Percentiles rank a stretch among this genome's conserved stretches.
phyloP scores from a whole-genome alignment of 2,329 filamentous ascomycete species.

The Teratosphaeria zuluensis region DNA sequence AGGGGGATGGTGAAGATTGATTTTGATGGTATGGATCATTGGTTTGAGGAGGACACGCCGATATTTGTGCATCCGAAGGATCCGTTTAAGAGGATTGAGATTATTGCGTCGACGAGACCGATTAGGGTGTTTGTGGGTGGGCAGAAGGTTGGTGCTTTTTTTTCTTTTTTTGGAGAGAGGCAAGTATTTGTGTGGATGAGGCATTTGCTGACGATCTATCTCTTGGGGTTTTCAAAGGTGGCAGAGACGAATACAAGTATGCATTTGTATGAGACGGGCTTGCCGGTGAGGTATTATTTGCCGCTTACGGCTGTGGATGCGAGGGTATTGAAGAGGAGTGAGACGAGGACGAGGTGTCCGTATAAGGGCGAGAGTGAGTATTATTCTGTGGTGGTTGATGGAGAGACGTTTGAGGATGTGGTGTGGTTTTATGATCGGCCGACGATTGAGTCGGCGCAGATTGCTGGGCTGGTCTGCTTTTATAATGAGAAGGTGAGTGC shows the following conservation, averaged over 20 bases:
- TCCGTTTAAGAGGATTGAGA: constrained; percentile 56
- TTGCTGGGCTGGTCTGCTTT: constrained; percentile 43
- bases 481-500: constrained; percentile 51
- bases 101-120: constrained; percentile 45
- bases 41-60: constrained; percentile 51
- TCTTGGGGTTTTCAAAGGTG: constrained; percentile 18
- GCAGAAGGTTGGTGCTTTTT: constrained; percentile 15
- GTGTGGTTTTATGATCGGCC: constrained; percentile 56
- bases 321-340: constrained; percentile 39
- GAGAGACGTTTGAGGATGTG: constrained; percentile 38
- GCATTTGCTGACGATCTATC: neutral
- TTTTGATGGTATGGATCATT: constrained; percentile 28
- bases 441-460: constrained; percentile 44
- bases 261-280: constrained; percentile 52
- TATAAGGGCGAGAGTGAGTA: constrained; percentile 60
- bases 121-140: constrained; percentile 44
- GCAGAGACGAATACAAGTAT: constrained; percentile 36
- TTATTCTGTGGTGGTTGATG: constrained; percentile 42
- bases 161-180: neutral
- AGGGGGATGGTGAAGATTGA: constrained; percentile 18
- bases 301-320: constrained; percentile 43
- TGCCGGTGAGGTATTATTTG: constrained; percentile 52
- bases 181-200: neutral
- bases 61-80: constrained; percentile 58
- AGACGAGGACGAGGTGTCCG: constrained; percentile 49